Evolutionary conservation across 441 rosid species (phyloP), one percentile per base, ranked within the genome.

Genomic region (Viola pubescens): DNA sequence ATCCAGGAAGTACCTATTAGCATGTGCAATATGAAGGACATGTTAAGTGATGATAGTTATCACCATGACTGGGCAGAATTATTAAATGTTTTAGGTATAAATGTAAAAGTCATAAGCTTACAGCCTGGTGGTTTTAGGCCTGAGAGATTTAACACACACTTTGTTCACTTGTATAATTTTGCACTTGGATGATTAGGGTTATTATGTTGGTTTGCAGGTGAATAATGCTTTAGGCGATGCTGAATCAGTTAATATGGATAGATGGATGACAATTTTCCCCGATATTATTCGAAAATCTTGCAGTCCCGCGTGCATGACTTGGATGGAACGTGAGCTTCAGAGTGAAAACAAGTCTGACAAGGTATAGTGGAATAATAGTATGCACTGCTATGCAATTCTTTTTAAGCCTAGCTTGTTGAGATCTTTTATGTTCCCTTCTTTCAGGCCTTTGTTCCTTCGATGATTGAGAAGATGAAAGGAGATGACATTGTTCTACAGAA

Each of bases 381-480:
- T 59, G 44, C 58, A 62, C 2, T 59, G 47, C 50, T 57, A 26
- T 37, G 16, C 45, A 6, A 37, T 26, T 57, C 52, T 13, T 13
- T 65, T 54, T 58, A 13, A 37, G 4, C 49, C 42, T 62, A 43
- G 52, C 47, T 57, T 70, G 50, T 49, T 54, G 62, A 55, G 16
- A 57, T 63, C 55, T 56, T 52, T 44, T 60, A 38, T 9, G 0
- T 63, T 26, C 6, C 52, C 4, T 59, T 54, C 56, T 58, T 55
- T 70, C 87, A 89, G 98, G 86, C 52, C 48, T 70, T 84, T 55
- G 62, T 73, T 69, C 76, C 90, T 58, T 60, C 78, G 70, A 76
- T 87, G 69, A 70, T 76, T 65, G 82, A 81, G 78, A 87, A 83
- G 79, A 57, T 94, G 47, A 75, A 78, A 61, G 91, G 79, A 71